A percentile compares a stretch with the other conserved stretches of the same genome.
These are phyloP conservation scores for Przewalskia tangutica DNA, from an alignment of 257 asterid genomes.

Conservation along the genomic window DNA sequence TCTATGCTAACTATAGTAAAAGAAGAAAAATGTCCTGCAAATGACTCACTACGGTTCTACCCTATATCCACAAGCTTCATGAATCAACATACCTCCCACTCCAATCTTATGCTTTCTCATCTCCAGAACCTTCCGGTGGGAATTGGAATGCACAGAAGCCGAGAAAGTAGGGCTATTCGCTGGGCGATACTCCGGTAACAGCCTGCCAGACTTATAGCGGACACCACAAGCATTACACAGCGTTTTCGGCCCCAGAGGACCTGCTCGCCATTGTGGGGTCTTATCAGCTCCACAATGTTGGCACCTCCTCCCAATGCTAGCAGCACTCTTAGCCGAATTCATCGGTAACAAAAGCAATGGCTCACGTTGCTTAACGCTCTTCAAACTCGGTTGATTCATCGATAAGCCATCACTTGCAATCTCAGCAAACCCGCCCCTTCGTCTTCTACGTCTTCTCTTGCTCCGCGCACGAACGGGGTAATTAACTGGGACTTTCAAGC, in stretches of 20 bases:
- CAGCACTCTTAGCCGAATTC: conserved; percentile 8
- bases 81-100: conserved; percentile 23
- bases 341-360: conserved; percentile 18
- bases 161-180: conserved; percentile 77
- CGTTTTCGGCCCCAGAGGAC: conserved; percentile 81
- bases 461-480: conserved; percentile 56
- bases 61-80: conserved; percentile 46
- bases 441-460: conserved; percentile 27
- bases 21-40: not conserved
- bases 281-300: conserved; percentile 69
- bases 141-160: conserved; percentile 54
- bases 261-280: conserved; percentile 94
- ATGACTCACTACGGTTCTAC: conserved; percentile 39
- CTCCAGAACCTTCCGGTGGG: conserved; percentile 80
- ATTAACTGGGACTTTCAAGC: conserved; percentile 43
- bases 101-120: conserved; percentile 64
- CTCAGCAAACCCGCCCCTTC: conserved; percentile 22
- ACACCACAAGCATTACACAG: conserved; percentile 94
- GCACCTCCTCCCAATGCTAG: conserved; percentile 56
- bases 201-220: conserved; percentile 76
- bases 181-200: conserved; percentile 85
- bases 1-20: conserved; percentile 33
- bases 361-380: conserved; percentile 21
- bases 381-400: conserved; percentile 18
- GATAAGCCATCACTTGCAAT: conserved; percentile 11